phyloP scores from a whole-genome alignment of 2,329 filamentous ascomycete genomes.

The Aquanectria penicillioides region DNA sequence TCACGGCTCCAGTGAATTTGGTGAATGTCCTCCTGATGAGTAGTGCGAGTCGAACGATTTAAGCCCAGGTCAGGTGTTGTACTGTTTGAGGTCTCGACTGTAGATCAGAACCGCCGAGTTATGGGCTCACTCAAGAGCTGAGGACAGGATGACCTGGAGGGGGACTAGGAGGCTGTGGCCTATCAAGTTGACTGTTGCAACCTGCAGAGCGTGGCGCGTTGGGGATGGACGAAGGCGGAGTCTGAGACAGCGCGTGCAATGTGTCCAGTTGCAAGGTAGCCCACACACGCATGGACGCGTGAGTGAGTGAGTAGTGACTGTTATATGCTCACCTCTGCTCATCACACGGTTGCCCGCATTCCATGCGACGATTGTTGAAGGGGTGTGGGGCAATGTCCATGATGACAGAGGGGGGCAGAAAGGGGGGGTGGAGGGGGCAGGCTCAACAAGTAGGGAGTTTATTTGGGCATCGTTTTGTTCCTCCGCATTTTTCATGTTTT shows the following conservation, averaged over 20 bases:
- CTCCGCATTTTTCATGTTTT: background rate
- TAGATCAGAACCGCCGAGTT: slow-evolving; percentile 10
- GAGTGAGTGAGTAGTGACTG: slow-evolving; percentile 14
- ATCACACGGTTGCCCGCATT: slow-evolving; percentile 7
- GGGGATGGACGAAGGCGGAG: slow-evolving; percentile 12
- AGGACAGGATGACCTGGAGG: too few species aligned
- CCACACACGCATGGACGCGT: slow-evolving; percentile 19
- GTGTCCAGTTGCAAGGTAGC: slow-evolving; percentile 22
- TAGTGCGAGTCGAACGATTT: slow-evolving; percentile 22
- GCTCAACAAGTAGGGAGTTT: background rate
- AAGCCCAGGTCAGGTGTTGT: slow-evolving; percentile 22
- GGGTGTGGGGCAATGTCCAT: background rate
- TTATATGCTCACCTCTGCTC: slow-evolving; percentile 6
- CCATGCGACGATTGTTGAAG: background rate
- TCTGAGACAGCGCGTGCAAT: slow-evolving; percentile 24
- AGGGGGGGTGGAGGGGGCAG: background rate
- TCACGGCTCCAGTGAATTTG: background rate
- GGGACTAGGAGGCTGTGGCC: slow-evolving; percentile 6
- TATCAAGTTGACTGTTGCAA: slow-evolving; percentile 20
- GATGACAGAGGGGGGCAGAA: background rate
- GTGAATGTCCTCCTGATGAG: slow-evolving; percentile 11
- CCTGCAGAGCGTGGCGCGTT: slow-evolving; percentile 17
- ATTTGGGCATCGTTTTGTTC: background rate
- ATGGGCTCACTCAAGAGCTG: slow-evolving; percentile 19
- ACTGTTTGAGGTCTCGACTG: background rate